Conservation (phyloP, 108 stramenopile species). For the Schizochytrium sp. region DNA sequence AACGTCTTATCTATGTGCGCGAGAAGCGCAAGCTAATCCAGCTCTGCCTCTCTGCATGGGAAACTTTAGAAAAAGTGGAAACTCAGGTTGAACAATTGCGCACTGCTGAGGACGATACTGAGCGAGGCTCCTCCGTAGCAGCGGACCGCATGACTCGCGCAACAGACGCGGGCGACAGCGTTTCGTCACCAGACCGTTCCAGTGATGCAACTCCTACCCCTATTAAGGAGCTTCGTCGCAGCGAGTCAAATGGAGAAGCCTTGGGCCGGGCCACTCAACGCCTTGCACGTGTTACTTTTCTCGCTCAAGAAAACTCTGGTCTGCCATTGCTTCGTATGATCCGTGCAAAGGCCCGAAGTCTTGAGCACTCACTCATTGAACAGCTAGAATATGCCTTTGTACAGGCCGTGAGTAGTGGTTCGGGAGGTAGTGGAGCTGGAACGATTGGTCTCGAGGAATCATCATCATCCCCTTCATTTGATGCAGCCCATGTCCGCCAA, state of each 20-base stretch:
- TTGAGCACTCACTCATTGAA: conserved; percentile 58
- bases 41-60: conserved; percentile 51
- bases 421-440: background rate
- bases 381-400: conserved; percentile 33
- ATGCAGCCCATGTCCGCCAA: background rate
- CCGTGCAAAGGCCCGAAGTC: conserved; percentile 54
- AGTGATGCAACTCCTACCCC: background rate
- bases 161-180: too few species aligned
- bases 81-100: conserved; percentile 19
- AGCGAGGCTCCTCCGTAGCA: background rate
- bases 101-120: background rate
- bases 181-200: background rate
- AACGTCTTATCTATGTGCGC: conserved; percentile 3
- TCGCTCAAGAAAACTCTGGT: conserved; percentile 25
- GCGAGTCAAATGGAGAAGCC: conserved; percentile 38
- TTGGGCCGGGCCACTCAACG: conserved; percentile 38
- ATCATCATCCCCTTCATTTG: background rate
- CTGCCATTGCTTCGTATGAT: conserved; percentile 32
- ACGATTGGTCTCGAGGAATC: too few species aligned
- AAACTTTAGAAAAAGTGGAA: conserved; percentile 48
- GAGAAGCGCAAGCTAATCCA: conserved; percentile 53
- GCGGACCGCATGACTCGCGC: too few species aligned
- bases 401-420: background rate
- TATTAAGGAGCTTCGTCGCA: background rate
- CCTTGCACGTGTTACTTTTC: conserved; percentile 40